Evolutionary conservation across 179 eudicot species (phyloP).

Genomic region (Amaranthus tricolor): DNA sequence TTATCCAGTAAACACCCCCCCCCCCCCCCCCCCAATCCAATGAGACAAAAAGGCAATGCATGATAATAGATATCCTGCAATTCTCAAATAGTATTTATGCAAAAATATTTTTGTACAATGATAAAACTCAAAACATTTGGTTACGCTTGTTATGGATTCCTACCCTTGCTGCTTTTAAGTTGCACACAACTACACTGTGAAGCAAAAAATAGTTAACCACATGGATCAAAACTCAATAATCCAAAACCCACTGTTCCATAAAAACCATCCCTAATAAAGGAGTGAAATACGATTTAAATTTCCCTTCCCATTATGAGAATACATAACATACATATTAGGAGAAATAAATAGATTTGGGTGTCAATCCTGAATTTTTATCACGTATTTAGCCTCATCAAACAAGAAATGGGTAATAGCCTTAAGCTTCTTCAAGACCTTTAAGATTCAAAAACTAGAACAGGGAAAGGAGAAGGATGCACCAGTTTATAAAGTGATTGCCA

Average conservation of each 20-base stretch:
- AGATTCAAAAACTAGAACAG: neutral
- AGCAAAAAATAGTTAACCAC: neutral
- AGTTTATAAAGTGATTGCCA: no score
- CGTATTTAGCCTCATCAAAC: neutral
- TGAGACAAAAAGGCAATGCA: no score
- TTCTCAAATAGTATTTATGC: neutral
- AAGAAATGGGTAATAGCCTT: neutral
- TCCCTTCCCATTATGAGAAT: neutral
- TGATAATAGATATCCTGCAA: no score
- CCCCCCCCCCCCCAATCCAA: neutral
- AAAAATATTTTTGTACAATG: neutral
- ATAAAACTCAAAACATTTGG: neutral
- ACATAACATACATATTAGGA: neutral
- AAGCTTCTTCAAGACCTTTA: neutral
- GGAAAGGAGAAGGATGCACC: neutral
- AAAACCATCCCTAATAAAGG: neutral
- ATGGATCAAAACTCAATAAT: no score
- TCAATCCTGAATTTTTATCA: neutral
- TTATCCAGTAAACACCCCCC: neutral
- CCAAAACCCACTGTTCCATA: neutral
- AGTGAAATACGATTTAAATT: neutral
- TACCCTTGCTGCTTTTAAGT: neutral
- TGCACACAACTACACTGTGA: neutral
- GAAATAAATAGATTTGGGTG: neutral
- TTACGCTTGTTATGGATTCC: neutral